phyloP scores from a whole-genome alignment of 805 yeast species.

The Myxozyma lipomycoides region DNA sequence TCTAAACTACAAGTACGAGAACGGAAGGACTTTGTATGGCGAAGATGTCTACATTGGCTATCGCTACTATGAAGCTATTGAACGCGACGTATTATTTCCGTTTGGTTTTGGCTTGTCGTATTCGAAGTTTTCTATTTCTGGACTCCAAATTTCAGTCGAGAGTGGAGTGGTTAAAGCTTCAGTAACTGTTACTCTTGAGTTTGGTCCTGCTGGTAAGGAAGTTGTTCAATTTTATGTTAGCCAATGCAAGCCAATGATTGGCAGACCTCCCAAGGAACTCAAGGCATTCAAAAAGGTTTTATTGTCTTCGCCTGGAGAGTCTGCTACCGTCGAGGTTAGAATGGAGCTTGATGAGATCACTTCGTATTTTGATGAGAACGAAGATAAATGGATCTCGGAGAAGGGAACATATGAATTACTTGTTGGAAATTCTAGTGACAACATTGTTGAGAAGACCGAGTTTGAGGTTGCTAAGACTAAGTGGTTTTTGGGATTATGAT shows the following conservation, averaged over 20 bases:
- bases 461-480: slow-evolving; percentile 27
- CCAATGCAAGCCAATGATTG: slow-evolving; percentile 39
- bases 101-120: slow-evolving; percentile 64
- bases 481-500: slow-evolving; percentile 32
- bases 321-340: slow-evolving; percentile 39
- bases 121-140: slow-evolving; percentile 42
- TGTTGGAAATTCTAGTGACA: slow-evolving; percentile 20
- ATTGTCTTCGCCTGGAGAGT: slow-evolving; percentile 43
- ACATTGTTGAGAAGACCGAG: slow-evolving; percentile 17
- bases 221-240: slow-evolving; percentile 53
- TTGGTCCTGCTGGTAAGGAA: slow-evolving; percentile 49
- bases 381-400: slow-evolving; percentile 50
- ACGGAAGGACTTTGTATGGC: slow-evolving; percentile 56
- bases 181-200: slow-evolving; percentile 5
- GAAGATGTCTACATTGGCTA: slow-evolving; percentile 66
- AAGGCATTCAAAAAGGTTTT: slow-evolving; percentile 53
- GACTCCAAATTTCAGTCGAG: slow-evolving; percentile 27
- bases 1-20: slow-evolving; percentile 49
- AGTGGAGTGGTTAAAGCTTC: slow-evolving; percentile 28
- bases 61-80: slow-evolving; percentile 53
- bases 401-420: slow-evolving; percentile 48
- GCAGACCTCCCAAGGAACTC: slow-evolving; percentile 57
- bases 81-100: slow-evolving; percentile 49
- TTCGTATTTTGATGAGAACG: slow-evolving; percentile 52
- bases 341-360: slow-evolving; percentile 49